phyloP scores from a whole-genome alignment of 2,329 filamentous ascomycete species.

The Myriosclerotinia curreyana region DNA sequence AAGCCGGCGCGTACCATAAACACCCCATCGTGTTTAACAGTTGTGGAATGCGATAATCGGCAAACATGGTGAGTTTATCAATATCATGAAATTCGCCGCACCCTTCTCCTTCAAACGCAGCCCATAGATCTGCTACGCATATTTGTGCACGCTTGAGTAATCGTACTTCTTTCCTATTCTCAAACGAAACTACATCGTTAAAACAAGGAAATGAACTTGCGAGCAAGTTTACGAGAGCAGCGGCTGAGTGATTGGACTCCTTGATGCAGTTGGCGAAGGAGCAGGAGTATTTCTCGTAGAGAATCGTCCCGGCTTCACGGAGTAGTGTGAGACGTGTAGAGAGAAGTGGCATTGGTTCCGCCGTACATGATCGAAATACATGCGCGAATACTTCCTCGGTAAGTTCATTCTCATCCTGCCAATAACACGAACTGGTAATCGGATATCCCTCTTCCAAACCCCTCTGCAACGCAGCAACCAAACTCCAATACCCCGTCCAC shows the following conservation, averaged over 20 bases:
- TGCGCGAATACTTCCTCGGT: conserved; percentile 69
- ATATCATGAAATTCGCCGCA: conserved; percentile 87
- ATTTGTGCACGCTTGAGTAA: conserved; percentile 96
- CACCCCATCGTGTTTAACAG: conserved; percentile 82
- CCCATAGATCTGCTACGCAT: conserved; percentile 93
- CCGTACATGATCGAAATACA: conserved; percentile 82
- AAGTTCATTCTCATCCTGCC: conserved; percentile 73
- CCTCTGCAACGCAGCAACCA: conserved; percentile 82
- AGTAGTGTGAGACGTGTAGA: conserved; percentile 74
- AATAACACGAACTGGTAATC: conserved; percentile 85
- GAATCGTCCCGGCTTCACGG: conserved; percentile 75
- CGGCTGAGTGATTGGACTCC: conserved; percentile 74
- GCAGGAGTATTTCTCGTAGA: conserved; percentile 76
- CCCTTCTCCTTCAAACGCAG: conserved; percentile 78
- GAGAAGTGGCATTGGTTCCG: conserved; percentile 83
- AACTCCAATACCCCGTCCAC: conserved; percentile 95
- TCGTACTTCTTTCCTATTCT: conserved; percentile 68
- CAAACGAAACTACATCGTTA: conserved; percentile 73
- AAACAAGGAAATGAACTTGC: conserved; percentile 83
- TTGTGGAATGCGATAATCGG: conserved; percentile 95
- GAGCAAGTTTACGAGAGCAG: conserved; percentile 79
- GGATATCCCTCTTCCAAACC: conserved; percentile 84
- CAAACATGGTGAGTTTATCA: conserved; percentile 96
- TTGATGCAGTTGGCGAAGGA: conserved; percentile 71
- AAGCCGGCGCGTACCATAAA: conserved; percentile 75